Percentiles rank a stretch among this genome's conserved stretches.
Evolutionary conservation across 192 early-diverging fungal species (phyloP).

Genomic region (Mortierella alpina): DNA sequence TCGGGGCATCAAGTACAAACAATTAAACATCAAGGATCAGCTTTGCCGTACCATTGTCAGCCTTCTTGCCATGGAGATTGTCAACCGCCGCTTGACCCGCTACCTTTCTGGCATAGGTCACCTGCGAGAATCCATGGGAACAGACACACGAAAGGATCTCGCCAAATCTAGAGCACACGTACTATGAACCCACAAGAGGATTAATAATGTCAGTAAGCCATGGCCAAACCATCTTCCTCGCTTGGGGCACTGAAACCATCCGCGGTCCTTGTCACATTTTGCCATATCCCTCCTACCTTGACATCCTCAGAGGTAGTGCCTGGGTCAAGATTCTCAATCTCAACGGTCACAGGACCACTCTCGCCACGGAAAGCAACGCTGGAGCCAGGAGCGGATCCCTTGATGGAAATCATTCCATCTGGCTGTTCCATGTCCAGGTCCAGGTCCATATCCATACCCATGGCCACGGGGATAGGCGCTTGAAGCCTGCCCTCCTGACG

Average conservation of each 20-base stretch:
- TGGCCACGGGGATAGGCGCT: background rate
- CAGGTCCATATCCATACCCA: slow-evolving; percentile 37
- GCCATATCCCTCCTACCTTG: slow-evolving; percentile 42
- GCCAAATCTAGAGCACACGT: slow-evolving; percentile 45
- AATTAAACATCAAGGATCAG: background rate
- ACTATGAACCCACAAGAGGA: slow-evolving; percentile 1
- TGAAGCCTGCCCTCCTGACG: background rate
- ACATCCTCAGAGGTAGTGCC: slow-evolving; percentile 62
- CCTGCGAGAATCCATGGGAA: slow-evolving; percentile 37
- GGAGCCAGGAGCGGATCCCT: slow-evolving; percentile 33
- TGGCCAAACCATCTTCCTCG: background rate
- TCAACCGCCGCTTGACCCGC: slow-evolving; percentile 34
- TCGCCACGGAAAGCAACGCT: slow-evolving; percentile 57
- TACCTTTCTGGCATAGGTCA: slow-evolving; percentile 39
- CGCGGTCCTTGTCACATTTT: background rate
- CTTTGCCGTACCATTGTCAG: slow-evolving; percentile 33
- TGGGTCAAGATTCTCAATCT: slow-evolving; percentile 62
- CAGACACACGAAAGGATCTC: slow-evolving; percentile 47
- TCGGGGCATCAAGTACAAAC: background rate
- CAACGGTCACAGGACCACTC: slow-evolving; percentile 58
- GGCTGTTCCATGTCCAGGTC: slow-evolving; percentile 28
- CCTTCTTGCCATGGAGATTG: slow-evolving; percentile 45
- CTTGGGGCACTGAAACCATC: background rate
- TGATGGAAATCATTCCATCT: slow-evolving; percentile 15
- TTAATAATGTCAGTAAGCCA: background rate